These are phyloP conservation scores for Ogataea nonfermentans DNA, from an alignment of 805 yeast genomes.

Conservation along the genomic window DNA sequence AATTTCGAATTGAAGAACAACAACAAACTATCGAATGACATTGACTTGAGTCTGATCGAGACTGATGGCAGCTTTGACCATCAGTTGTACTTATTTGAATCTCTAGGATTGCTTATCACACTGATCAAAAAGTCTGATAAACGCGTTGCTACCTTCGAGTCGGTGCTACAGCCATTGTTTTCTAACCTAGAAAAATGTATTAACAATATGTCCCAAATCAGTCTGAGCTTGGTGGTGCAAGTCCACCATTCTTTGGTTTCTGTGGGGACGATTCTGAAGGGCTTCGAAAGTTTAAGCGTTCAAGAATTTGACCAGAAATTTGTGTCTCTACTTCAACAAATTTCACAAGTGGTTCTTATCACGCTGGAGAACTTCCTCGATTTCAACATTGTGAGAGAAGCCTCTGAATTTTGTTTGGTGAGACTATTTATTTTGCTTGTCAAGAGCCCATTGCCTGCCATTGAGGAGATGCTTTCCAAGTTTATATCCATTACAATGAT, in stretches of 20 bases:
- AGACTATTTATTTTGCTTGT: slow-evolving; percentile 78
- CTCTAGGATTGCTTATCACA: slow-evolving; percentile 74
- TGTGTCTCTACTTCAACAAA: slow-evolving; percentile 32
- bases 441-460: slow-evolving; percentile 31
- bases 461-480: slow-evolving; percentile 55
- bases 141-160: slow-evolving; percentile 53
- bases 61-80: slow-evolving; percentile 66
- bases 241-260: slow-evolving; percentile 87
- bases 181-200: slow-evolving; percentile 67
- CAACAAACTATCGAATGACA: slow-evolving; percentile 24
- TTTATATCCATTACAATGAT: slow-evolving; percentile 65
- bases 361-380: slow-evolving; percentile 74
- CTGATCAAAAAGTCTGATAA: slow-evolving; percentile 43
- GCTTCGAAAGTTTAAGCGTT: slow-evolving; percentile 51
- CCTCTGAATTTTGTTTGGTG: slow-evolving; percentile 83
- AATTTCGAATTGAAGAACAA: slow-evolving; percentile 48
- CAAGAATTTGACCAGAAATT: slow-evolving; percentile 35
- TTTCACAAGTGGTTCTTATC: slow-evolving; percentile 76
- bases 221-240: slow-evolving; percentile 55
- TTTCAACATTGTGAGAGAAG: slow-evolving; percentile 72
- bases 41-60: slow-evolving; percentile 42
- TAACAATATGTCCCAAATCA: slow-evolving; percentile 33
- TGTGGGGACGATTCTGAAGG: slow-evolving; percentile 85
- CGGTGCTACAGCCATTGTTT: slow-evolving; percentile 73
- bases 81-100: slow-evolving; percentile 82